Evolutionary conservation across 352 stramenopile genomes (phyloP), one percentile per base, ranked within the genome.

Genomic region (Globisporangium spiculum): DNA sequence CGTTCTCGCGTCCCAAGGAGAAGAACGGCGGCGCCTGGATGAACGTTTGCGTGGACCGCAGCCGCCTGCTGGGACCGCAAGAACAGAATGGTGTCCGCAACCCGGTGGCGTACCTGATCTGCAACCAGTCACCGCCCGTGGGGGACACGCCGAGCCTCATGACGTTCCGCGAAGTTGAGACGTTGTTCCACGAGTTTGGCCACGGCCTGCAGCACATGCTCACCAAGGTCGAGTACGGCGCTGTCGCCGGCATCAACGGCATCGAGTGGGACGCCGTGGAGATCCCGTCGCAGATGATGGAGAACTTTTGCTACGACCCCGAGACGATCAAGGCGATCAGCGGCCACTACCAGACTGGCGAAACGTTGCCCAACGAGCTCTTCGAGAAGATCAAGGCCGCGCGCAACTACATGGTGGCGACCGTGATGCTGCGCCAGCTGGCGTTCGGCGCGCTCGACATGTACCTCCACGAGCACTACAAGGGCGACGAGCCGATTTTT

Each of bases 211-310:
- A 99, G 79, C 97, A 99, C 81, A 99, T 99, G 97, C 88, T 99
- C 6, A 99, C 97, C 18, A 92, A 81, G 24, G 95, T 98, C 60
- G 88, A 97, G 55, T 92, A 99, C 69, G 96, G 93, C 65, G 96
- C 98, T 57, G 96, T 98, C 44, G 94, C 97, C 4, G 97, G 96
- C 18, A 99, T 99, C 77, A 99, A 98, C 74, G 94, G 94, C 55
- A 89, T 99, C 18, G 97, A 99, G 78, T 99, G 97, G 97, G 97
- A 99, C 83, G 97, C 97, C 16, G 97, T 99, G 3, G 97, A 99
- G 75, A 80, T 99, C 20, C 97, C 97, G 27, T 98, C 90, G 12
- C 97, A 99, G 81, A 99, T 99, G 83, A 99, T 99, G 97, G 97
- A 99, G 69, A 99, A 99, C 77, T 99, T 97, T 83, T 99, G 96